These are phyloP conservation scores for Ustanciosporium gigantosporum DNA, from an alignment of 1,284 basidiomycete genomes.

Conservation along the genomic window DNA sequence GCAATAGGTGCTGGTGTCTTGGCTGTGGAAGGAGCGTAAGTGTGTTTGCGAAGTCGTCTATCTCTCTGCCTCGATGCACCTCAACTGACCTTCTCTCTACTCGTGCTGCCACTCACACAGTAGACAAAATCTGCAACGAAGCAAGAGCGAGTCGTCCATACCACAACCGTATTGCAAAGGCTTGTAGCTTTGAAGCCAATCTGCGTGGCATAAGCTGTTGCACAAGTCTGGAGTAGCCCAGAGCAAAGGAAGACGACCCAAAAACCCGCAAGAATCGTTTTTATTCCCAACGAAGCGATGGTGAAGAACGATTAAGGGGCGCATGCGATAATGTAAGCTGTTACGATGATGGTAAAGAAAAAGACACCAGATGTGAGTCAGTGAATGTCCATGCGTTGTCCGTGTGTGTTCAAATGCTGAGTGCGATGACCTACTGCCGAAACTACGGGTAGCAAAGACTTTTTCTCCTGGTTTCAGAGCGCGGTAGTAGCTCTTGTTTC, in stretches of 20 bases:
- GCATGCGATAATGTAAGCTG: conserved; percentile 25
- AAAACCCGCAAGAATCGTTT: too few relatives aligned
- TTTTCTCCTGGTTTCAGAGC: conserved; percentile 33
- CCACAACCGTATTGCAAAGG: too few relatives aligned
- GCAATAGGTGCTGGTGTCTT: conserved; percentile 5
- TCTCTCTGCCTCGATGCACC: not conserved
- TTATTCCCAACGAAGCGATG: too few relatives aligned
- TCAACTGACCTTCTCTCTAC: not conserved
- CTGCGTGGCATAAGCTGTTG: too few relatives aligned
- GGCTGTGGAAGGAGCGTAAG: conserved; percentile 23
- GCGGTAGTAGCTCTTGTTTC: conserved; percentile 29
- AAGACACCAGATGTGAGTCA: not conserved
- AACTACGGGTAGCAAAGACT: conserved; percentile 37
- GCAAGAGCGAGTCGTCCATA: too few relatives aligned
- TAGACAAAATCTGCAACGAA: conserved; percentile 1
- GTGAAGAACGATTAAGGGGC: conserved; percentile 4
- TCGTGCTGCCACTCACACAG: too few relatives aligned
- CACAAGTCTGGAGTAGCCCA: too few relatives aligned
- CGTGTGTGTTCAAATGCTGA: not conserved
- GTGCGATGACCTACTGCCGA: conserved; percentile 31
- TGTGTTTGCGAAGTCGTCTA: not conserved
- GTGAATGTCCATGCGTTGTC: not conserved
- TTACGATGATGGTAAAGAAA: not conserved
- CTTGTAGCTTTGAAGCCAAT: too few relatives aligned
- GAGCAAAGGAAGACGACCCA: too few relatives aligned